phyloP scores from a whole-genome alignment of 2,329 filamentous ascomycete genomes.

The Neonectria hederae region DNA sequence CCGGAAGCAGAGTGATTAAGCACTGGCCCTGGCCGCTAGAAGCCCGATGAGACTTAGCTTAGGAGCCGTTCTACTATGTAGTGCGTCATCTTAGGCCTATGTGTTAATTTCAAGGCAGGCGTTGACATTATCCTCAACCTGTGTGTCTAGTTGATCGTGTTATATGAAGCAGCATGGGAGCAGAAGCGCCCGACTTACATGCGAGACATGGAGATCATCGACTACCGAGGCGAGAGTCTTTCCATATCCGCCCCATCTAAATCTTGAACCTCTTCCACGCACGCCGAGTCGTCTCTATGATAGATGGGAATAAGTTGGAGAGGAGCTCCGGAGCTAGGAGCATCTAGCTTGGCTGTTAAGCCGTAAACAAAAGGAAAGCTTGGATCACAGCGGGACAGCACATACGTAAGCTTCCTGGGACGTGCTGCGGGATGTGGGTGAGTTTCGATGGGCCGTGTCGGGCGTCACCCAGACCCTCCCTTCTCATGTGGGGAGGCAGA shows the following conservation, averaged over 20 bases:
- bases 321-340: constrained; percentile 22
- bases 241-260: no score
- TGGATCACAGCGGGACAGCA: constrained; percentile 35
- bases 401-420: constrained; percentile 39
- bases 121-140: not conserved
- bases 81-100: constrained; percentile 33
- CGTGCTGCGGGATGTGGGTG: constrained; percentile 37
- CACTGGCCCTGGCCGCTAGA: not conserved
- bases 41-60: constrained; percentile 2
- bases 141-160: not conserved
- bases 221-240: not conserved
- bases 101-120: constrained; percentile 22
- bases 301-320: constrained; percentile 8
- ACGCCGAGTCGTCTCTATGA: not conserved
- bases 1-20: constrained; percentile 3
- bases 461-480: constrained; percentile 23
- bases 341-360: constrained; percentile 12
- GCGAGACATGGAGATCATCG: not conserved
- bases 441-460: constrained; percentile 14
- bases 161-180: not conserved
- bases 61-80: constrained; percentile 20
- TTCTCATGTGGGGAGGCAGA: constrained; percentile 29
- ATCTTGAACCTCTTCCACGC: not conserved
- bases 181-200: not conserved
- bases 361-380: constrained; percentile 14